phyloP scores from a whole-genome alignment of 768 basidiomycete species.

The Pulveroboletus sp. region DNA sequence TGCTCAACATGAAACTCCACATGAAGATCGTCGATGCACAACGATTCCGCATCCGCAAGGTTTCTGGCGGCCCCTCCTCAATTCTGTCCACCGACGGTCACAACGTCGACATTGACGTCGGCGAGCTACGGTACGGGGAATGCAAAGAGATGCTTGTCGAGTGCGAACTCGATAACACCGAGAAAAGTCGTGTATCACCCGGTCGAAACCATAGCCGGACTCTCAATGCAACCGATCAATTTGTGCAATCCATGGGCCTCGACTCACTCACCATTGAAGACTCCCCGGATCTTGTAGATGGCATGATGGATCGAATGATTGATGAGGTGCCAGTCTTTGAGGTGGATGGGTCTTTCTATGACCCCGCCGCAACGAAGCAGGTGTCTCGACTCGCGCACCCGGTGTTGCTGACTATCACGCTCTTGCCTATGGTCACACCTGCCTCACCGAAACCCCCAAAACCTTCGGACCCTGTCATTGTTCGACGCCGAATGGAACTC shows the following conservation, averaged over 20 bases:
- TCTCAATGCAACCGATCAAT: constrained; percentile 84
- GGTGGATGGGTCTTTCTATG: constrained; percentile 93
- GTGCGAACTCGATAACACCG: constrained; percentile 79
- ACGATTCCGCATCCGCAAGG: constrained; percentile 92
- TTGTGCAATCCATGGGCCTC: constrained; percentile 82
- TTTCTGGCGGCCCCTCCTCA: constrained; percentile 84
- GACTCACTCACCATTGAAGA: constrained; percentile 75
- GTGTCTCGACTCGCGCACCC: constrained; percentile 90
- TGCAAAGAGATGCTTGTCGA: constrained; percentile 97
- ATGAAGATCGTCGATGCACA: constrained; percentile 89
- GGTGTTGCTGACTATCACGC: constrained; percentile 89
- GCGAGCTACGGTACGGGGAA: constrained; percentile 95
- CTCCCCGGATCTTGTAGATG: constrained; percentile 68
- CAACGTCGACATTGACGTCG: constrained; percentile 92
- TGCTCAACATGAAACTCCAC: constrained; percentile 92
- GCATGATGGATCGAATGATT: constrained; percentile 96
- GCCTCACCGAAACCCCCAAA: constrained; percentile 35
- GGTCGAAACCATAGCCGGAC: constrained; percentile 22
- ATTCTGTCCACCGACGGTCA: constrained; percentile 90
- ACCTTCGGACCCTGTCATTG: constrained; percentile 83
- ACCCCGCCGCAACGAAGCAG: constrained; percentile 80
- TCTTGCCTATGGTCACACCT: constrained; percentile 54
- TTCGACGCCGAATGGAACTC: constrained; percentile 93
- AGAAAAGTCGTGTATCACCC: constrained; percentile 30
- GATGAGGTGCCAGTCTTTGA: constrained; percentile 97